phyloP scores from a whole-genome alignment of 441 rosid species.

The Pelargonium citronellum region DNA sequence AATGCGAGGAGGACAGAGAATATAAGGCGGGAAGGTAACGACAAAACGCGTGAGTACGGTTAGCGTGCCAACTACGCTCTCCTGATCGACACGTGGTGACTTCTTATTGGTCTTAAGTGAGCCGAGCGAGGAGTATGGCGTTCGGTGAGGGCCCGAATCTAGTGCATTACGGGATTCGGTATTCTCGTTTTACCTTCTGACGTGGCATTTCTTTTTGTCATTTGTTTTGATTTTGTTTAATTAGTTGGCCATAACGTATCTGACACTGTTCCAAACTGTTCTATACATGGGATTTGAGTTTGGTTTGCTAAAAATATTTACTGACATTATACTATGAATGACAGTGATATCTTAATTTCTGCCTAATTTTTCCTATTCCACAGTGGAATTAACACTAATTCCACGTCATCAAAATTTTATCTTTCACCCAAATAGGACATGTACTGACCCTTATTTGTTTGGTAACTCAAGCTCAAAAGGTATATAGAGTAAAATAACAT shows the following conservation, averaged over 20 bases:
- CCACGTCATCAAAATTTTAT: no score
- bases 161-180: neutral
- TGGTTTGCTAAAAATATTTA: no score
- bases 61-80: conserved; percentile 5
- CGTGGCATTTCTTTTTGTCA: neutral
- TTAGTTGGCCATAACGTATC: neutral
- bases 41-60: neutral
- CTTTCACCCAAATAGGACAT: conserved; percentile 38
- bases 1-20: neutral
- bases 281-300: no score
- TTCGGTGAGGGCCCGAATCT: neutral
- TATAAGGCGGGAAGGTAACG: neutral
- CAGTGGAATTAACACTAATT: no score
- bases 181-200: no score
- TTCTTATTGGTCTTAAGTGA: neutral
- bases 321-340: no score
- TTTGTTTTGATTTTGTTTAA: no score
- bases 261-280: neutral
- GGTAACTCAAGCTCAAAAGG: no score
- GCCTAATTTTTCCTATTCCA: no score
- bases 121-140: neutral
- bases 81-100: neutral
- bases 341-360: no score
- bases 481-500: no score
- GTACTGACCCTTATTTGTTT: conserved; percentile 40